phyloP scores from a whole-genome alignment of 768 basidiomycete species.

The Tricholoma furcatifolium region DNA sequence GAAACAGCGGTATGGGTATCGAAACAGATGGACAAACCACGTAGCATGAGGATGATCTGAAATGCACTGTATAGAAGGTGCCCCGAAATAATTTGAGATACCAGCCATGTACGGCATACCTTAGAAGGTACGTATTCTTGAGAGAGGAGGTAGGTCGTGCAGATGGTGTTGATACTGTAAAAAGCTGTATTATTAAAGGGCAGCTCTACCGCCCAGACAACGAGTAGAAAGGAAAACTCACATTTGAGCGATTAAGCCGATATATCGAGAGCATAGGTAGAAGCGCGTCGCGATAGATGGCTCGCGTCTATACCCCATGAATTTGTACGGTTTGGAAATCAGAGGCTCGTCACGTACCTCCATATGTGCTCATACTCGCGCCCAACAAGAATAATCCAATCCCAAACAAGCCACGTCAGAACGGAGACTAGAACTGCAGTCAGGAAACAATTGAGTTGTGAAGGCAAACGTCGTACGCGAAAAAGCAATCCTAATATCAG shows the following conservation, averaged over 20 bases:
- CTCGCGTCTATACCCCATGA: not conserved
- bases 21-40: not conserved
- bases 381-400: not conserved
- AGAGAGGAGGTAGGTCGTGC: not conserved
- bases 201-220: too few relatives aligned
- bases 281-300: not conserved
- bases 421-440: not conserved
- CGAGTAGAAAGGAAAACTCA: not conserved
- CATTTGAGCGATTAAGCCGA: not conserved
- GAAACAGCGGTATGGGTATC: not conserved
- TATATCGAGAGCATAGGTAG: not conserved
- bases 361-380: conserved; percentile 1
- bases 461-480: not conserved
- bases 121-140: not conserved
- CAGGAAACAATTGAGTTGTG: not conserved
- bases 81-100: not conserved
- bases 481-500: not conserved
- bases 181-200: not conserved
- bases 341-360: not conserved
- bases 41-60: conserved; percentile 2
- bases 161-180: not conserved
- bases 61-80: not conserved
- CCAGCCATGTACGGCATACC: not conserved
- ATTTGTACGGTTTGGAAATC: too few relatives aligned
- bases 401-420: not conserved